Conservation (phyloP, 1,139 yeast genomes). For the Candida freyschussii region DNA sequence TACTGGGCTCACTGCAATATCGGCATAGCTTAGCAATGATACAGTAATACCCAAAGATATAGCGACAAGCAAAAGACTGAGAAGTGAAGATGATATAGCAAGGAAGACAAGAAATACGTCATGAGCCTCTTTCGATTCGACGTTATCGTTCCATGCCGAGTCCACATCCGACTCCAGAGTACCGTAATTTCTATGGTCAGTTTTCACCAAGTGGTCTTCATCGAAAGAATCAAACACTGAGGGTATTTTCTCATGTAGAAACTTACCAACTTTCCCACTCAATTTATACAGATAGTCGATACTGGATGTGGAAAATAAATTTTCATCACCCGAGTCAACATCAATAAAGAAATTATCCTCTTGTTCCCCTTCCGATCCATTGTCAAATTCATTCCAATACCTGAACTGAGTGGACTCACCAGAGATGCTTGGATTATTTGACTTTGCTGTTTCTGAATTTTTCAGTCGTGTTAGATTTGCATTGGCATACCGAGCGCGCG, state of each 20-base stretch:
- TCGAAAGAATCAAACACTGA: conserved; percentile 14
- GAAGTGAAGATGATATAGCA: conserved; percentile 15
- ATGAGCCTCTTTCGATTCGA: conserved; percentile 11
- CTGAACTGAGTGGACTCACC: conserved; percentile 34
- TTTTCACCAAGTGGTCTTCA: conserved; percentile 2
- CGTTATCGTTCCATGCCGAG: conserved; percentile 10
- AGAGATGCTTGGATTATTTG: conserved; percentile 20
- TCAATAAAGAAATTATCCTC: conserved; percentile 29
- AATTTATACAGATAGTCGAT: conserved; percentile 31
- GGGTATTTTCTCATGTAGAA: conserved; percentile 15
- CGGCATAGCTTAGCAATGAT: conserved; percentile 15
- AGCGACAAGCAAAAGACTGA: conserved; percentile 19
- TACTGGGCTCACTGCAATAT: conserved; percentile 15
- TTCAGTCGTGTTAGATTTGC: conserved; percentile 2
- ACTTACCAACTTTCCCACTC: conserved; percentile 11
- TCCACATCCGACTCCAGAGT: conserved; percentile 13
- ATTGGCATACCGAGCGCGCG: conserved; percentile 14
- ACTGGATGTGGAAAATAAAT: conserved; percentile 30
- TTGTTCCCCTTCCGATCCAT: conserved; percentile 47
- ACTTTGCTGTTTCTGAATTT: conserved; percentile 4
- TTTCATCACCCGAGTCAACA: conserved; percentile 30
- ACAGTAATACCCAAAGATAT: conserved; percentile 19
- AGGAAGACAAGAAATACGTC: conserved; percentile 19
- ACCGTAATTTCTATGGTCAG: conserved; percentile 6
- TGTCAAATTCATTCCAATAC: conserved; percentile 73